These are phyloP conservation scores for Protostelium mycophagum DNA, from an alignment of 78 protist species.

Conservation along the genomic window DNA sequence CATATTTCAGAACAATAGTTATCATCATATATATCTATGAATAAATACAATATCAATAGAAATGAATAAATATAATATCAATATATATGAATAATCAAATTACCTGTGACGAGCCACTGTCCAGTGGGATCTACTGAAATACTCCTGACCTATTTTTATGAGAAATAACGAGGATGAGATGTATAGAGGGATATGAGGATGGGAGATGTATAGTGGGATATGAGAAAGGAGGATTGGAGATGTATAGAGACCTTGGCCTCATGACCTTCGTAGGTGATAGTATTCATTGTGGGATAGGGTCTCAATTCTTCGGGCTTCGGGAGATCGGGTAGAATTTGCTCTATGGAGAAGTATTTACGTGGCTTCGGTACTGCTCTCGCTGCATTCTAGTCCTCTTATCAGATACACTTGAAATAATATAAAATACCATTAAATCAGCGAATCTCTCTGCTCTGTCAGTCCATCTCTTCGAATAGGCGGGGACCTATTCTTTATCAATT, in stretches of 20 bases:
- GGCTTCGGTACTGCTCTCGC: constrained; percentile 76
- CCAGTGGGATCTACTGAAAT: constrained; percentile 83
- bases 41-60: neutral
- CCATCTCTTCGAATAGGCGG: constrained; percentile 63
- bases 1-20: constrained; percentile 4
- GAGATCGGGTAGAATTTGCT: constrained; percentile 74
- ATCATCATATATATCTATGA: neutral
- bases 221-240: no score
- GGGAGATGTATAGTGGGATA: no score
- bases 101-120: constrained; percentile 79
- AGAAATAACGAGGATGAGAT: neutral
- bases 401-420: no score
- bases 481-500: constrained; percentile 44
- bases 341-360: constrained; percentile 14
- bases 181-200: neutral
- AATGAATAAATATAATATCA: neutral
- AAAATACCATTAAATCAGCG: constrained; percentile 87
- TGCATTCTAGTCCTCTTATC: no score
- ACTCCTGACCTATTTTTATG: constrained; percentile 70
- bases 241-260: neutral
- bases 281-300: constrained; percentile 90
- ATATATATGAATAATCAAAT: neutral
- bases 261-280: constrained; percentile 39
- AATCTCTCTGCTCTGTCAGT: constrained; percentile 94
- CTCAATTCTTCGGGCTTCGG: constrained; percentile 90